These are phyloP conservation scores for Rhizoctonia solani DNA, from an alignment of 1,284 basidiomycete genomes.

Conservation along the genomic window DNA sequence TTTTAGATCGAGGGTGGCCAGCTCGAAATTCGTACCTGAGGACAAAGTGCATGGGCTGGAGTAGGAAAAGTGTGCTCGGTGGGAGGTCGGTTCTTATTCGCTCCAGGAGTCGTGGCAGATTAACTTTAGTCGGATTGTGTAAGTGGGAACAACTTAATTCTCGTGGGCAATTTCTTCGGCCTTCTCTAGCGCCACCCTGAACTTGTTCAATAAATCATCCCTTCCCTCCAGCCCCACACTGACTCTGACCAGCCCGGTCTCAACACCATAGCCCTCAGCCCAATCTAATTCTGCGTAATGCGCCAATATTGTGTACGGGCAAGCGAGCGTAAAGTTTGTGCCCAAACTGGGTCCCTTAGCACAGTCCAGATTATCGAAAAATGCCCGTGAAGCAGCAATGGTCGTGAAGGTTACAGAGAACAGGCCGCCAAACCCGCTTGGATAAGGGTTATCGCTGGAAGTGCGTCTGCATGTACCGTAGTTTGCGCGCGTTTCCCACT, in stretches of 20 bases:
- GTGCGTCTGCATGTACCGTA: constrained; percentile 66
- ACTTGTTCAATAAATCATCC: constrained; percentile 62
- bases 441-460: constrained; percentile 30
- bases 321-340: constrained; percentile 94
- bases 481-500: constrained; percentile 73
- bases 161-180: constrained; percentile 57
- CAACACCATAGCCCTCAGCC: constrained; percentile 87
- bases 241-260: constrained; percentile 81
- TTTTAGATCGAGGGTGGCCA: neutral
- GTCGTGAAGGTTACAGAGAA: constrained; percentile 90
- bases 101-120: too few relatives aligned
- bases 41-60: neutral
- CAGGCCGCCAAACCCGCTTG: constrained; percentile 85
- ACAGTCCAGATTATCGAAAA: constrained; percentile 85
- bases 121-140: too few relatives aligned
- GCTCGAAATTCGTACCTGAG: neutral
- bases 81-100: too few relatives aligned
- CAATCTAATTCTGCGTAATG: constrained; percentile 92
- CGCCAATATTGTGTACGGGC: constrained; percentile 91
- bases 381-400: constrained; percentile 68
- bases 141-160: neutral
- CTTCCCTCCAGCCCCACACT: constrained; percentile 89
- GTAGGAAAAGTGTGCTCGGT: too few relatives aligned
- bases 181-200: constrained; percentile 68
- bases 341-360: constrained; percentile 93